Percentiles rank a stretch among this genome's conserved stretches.
phyloP scores from a whole-genome alignment of 805 yeast genomes.

The Yueomyces sinensis region DNA sequence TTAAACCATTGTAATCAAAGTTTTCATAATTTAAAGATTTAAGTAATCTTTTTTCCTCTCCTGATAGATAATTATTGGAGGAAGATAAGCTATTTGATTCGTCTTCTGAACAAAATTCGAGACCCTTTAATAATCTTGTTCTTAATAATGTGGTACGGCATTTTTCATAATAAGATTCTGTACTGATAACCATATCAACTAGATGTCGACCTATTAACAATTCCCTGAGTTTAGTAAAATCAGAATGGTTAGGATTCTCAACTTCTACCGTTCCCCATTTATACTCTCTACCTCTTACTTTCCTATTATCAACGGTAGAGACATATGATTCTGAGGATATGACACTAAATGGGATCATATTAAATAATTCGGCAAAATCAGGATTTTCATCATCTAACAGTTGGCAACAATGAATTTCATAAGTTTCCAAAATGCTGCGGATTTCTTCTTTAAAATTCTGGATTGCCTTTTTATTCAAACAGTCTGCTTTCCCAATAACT shows the following conservation, averaged over 20 bases:
- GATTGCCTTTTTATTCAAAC: conserved; percentile 41
- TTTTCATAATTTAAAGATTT: conserved; percentile 14
- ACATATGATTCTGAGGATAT: conserved; percentile 50
- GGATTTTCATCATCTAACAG: conserved; percentile 27
- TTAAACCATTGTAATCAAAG: conserved; percentile 22
- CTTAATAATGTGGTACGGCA: conserved; percentile 49
- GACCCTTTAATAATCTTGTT: conserved; percentile 27
- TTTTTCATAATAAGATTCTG: conserved; percentile 62
- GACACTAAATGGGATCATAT: conserved; percentile 53
- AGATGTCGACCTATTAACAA: conserved; percentile 55
- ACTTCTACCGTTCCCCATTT: conserved; percentile 82
- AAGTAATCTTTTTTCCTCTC: conserved; percentile 3
- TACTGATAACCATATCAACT: conserved; percentile 65
- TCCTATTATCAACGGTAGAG: conserved; percentile 29
- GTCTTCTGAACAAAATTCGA: conserved; percentile 6
- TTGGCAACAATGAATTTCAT: conserved; percentile 49
- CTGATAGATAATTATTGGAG: background rate
- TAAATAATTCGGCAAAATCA: conserved; percentile 23
- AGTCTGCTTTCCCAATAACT: conserved; percentile 70
- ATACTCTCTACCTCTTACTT: conserved; percentile 64
- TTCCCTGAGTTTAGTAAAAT: conserved; percentile 51
- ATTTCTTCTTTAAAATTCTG: conserved; percentile 39
- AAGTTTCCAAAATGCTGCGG: conserved; percentile 34
- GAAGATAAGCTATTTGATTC: background rate
- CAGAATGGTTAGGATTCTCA: conserved; percentile 67